A percentile compares a stretch with the other conserved stretches of the same genome.
phyloP scores from a whole-genome alignment of 78 protist genomes.

The Dictyostelium citrinum region DNA sequence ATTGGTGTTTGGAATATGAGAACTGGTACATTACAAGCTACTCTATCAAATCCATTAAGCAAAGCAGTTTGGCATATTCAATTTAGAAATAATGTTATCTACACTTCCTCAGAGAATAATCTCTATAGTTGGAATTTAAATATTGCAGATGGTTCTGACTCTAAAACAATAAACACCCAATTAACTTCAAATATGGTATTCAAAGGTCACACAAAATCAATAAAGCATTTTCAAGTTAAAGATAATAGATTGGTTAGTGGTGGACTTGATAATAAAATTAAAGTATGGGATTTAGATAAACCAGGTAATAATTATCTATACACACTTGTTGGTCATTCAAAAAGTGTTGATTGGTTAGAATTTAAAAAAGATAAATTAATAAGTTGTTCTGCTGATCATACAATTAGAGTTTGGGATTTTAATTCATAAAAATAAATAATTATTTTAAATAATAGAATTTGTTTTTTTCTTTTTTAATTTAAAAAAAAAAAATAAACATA shows the following conservation, averaged over 20 bases:
- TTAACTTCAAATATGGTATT: slow-evolving; percentile 5
- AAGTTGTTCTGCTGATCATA: slow-evolving; percentile 64
- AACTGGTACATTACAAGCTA: slow-evolving; percentile 50
- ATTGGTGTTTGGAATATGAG: slow-evolving; percentile 67
- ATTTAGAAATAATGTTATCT: slow-evolving; percentile 39
- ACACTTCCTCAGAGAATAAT: slow-evolving; percentile 33
- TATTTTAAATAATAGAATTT: not conserved
- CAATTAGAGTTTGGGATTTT: slow-evolving; percentile 64
- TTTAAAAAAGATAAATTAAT: slow-evolving; percentile 64
- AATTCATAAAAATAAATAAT: not conserved
- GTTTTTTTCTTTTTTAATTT: not conserved
- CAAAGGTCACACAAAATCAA: slow-evolving; percentile 71
- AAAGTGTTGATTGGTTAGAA: slow-evolving; percentile 73
- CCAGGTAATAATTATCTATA: slow-evolving; percentile 58
- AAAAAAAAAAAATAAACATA: not conserved
- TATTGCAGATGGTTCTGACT: not conserved
- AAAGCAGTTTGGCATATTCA: slow-evolving; percentile 79
- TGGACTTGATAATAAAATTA: slow-evolving; percentile 62
- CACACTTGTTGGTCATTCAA: slow-evolving; percentile 47
- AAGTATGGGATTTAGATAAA: slow-evolving; percentile 76
- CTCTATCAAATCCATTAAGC: slow-evolving; percentile 33
- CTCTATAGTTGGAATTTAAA: not conserved
- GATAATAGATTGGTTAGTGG: slow-evolving; percentile 62
- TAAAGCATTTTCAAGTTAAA: slow-evolving; percentile 64
- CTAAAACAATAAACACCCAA: not conserved